These are phyloP conservation scores for Coemansia sp. DNA, from an alignment of 192 early-diverging fungal genomes.

Conservation along the genomic window DNA sequence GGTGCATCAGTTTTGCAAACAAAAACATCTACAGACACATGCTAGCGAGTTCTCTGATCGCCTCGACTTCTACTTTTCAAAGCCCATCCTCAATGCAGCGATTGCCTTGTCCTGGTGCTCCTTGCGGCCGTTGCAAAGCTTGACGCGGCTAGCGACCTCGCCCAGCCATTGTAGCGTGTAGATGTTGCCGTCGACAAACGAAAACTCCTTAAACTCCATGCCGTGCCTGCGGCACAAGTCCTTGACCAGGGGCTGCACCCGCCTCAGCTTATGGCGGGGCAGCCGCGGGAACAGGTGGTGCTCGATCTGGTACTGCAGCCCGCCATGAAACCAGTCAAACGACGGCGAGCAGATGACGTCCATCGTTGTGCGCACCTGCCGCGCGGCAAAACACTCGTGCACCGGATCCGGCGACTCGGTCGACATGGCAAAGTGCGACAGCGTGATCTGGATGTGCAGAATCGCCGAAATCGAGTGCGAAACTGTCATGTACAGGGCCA, in stretches of 20 bases:
- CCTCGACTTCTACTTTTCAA: neutral
- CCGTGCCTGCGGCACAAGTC: slow-evolving; percentile 76
- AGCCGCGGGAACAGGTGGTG: slow-evolving; percentile 95
- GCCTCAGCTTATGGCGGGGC: slow-evolving; percentile 84
- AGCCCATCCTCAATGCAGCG: neutral
- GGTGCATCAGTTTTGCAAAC: neutral
- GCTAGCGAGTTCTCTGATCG: too few species aligned
- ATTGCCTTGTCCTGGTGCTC: slow-evolving; percentile 19
- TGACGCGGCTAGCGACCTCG: slow-evolving; percentile 65
- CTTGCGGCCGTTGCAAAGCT: slow-evolving; percentile 43
- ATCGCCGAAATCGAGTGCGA: slow-evolving; percentile 82
- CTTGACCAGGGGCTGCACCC: slow-evolving; percentile 68
- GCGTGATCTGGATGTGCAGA: slow-evolving; percentile 94
- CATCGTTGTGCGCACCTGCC: slow-evolving; percentile 90
- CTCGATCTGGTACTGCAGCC: slow-evolving; percentile 92
- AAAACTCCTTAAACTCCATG: slow-evolving; percentile 75
- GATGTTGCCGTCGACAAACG: slow-evolving; percentile 80
- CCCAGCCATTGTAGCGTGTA: slow-evolving; percentile 71
- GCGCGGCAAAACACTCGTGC: slow-evolving; percentile 78
- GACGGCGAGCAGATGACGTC: slow-evolving; percentile 92
- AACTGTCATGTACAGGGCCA: slow-evolving; percentile 68
- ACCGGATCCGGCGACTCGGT: slow-evolving; percentile 66
- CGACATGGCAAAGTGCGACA: slow-evolving; percentile 96
- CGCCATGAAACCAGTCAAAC: slow-evolving; percentile 98
- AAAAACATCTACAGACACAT: too few species aligned